Evolutionary conservation across 768 basidiomycete genomes (phyloP).

Genomic region (Chlorophyllum brunneum): DNA sequence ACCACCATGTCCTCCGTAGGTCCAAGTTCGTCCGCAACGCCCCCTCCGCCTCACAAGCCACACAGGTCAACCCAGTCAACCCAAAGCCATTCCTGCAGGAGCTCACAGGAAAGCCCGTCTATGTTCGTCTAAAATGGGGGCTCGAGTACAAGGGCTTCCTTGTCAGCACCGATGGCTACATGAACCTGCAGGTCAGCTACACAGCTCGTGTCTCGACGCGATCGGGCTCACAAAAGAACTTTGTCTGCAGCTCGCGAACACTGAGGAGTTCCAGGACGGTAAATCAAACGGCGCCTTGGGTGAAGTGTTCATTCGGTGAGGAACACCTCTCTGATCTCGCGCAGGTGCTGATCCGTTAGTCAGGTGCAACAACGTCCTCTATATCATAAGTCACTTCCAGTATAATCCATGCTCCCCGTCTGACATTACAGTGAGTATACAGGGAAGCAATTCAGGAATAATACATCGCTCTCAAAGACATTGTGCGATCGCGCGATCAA

Average conservation of each 20-base stretch:
- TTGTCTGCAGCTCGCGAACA: constrained; percentile 84
- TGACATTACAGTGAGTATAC: constrained; percentile 37
- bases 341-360: constrained; percentile 13
- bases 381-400: constrained; percentile 72
- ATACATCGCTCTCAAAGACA: constrained; percentile 4
- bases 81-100: constrained; percentile 99
- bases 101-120: constrained; percentile 95
- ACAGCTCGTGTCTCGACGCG: background rate
- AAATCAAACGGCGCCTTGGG: constrained; percentile 95
- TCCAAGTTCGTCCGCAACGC: constrained; percentile 18
- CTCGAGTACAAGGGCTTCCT: constrained; percentile 99
- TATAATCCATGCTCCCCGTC: constrained; percentile 8
- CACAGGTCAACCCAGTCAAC: constrained; percentile 87
- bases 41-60: constrained; percentile 6
- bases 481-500: too few species aligned
- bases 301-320: constrained; percentile 96
- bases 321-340: constrained; percentile 11
- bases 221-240: background rate
- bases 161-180: constrained; percentile 98
- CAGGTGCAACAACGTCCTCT: constrained; percentile 94
- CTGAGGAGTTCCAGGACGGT: constrained; percentile 96
- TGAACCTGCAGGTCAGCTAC: constrained; percentile 91
- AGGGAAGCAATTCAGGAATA: constrained; percentile 69
- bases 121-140: constrained; percentile 97
- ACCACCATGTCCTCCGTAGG: constrained; percentile 67